Conservation (phyloP, 2,329 filamentous ascomycete species). For the Stagonosporopsis cucurbitacearum region DNA sequence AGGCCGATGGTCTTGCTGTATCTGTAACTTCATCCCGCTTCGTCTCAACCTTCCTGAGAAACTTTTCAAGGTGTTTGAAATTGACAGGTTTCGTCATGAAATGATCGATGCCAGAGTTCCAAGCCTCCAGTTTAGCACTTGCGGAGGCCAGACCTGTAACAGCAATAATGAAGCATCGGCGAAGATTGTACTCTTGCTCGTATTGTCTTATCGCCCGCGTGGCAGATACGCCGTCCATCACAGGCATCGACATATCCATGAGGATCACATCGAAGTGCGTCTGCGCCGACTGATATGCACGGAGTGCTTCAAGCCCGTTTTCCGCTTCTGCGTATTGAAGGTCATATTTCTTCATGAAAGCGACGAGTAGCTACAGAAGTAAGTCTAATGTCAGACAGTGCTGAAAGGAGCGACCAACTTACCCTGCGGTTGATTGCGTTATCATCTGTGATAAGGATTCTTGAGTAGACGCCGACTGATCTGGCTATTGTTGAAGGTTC, state of each 20-base stretch:
- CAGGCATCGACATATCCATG: conserved; percentile 49
- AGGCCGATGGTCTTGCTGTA: not conserved
- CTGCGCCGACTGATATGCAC: conserved; percentile 27
- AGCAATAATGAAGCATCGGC: conserved; percentile 31
- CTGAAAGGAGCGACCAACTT: not conserved
- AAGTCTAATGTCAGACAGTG: not conserved
- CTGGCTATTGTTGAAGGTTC: not conserved
- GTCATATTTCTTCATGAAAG: conserved; percentile 39
- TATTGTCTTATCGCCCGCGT: conserved; percentile 43
- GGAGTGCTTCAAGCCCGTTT: conserved; percentile 44
- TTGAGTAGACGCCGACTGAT: not conserved
- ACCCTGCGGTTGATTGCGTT: conserved; percentile 50
- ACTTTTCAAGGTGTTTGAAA: conserved; percentile 31
- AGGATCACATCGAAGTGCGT: conserved; percentile 35
- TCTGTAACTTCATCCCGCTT: conserved; percentile 1
- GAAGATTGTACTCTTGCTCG: conserved; percentile 28
- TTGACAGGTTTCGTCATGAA: conserved; percentile 45
- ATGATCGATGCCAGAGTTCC: conserved; percentile 38
- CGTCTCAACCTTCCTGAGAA: conserved; percentile 19
- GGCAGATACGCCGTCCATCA: conserved; percentile 47
- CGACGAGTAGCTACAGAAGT: conserved; percentile 36
- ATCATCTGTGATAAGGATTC: conserved; percentile 49
- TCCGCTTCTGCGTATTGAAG: conserved; percentile 35
- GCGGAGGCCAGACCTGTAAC: conserved; percentile 40
- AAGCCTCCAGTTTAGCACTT: conserved; percentile 35